Conservation (phyloP, 225 moss, liverwort and hornwort genomes). For the Bryum argenteum region DNA sequence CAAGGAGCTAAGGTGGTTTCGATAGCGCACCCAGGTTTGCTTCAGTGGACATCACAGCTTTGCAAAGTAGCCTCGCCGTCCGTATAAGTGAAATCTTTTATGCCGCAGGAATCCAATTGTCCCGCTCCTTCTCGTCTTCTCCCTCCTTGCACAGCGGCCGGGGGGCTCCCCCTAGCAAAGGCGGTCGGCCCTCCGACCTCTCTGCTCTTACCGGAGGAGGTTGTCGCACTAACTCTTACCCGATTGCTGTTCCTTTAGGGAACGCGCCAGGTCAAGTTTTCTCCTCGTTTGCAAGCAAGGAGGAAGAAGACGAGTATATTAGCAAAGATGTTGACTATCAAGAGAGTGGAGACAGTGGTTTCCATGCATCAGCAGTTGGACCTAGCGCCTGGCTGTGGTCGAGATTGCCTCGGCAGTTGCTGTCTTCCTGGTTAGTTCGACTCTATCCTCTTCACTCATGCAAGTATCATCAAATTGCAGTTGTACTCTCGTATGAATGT, state of each 20-base stretch:
- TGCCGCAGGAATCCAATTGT: slow-evolving; percentile 42
- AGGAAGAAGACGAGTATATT: slow-evolving; percentile 33
- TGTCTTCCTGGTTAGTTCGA: slow-evolving; percentile 64
- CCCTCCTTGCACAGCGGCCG: slow-evolving; percentile 93
- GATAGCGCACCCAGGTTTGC: slow-evolving; percentile 1
- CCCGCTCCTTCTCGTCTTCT: slow-evolving; percentile 70
- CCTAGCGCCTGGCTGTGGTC: slow-evolving; percentile 52
- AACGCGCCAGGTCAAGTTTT: slow-evolving; percentile 43
- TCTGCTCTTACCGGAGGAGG: slow-evolving; percentile 88
- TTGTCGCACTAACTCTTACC: slow-evolving; percentile 25
- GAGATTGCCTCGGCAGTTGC: slow-evolving; percentile 58
- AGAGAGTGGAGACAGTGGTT: slow-evolving; percentile 61
- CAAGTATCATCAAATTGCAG: not conserved
- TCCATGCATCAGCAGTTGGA: slow-evolving; percentile 67
- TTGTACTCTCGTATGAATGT: not conserved
- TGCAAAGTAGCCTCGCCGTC: slow-evolving; percentile 58
- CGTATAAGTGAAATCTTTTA: slow-evolving; percentile 58
- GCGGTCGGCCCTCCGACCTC: slow-evolving; percentile 95
- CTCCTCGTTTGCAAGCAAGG: slow-evolving; percentile 21
- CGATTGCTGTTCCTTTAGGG: slow-evolving; percentile 49
- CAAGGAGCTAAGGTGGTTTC: slow-evolving; percentile 17
- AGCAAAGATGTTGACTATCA: slow-evolving; percentile 64
- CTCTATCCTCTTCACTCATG: not conserved
- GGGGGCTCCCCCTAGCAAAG: slow-evolving; percentile 94
- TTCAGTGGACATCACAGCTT: slow-evolving; percentile 75